Evolutionary conservation across 1,284 basidiomycete species (phyloP).

Genomic region (Inonotus hispidus): DNA sequence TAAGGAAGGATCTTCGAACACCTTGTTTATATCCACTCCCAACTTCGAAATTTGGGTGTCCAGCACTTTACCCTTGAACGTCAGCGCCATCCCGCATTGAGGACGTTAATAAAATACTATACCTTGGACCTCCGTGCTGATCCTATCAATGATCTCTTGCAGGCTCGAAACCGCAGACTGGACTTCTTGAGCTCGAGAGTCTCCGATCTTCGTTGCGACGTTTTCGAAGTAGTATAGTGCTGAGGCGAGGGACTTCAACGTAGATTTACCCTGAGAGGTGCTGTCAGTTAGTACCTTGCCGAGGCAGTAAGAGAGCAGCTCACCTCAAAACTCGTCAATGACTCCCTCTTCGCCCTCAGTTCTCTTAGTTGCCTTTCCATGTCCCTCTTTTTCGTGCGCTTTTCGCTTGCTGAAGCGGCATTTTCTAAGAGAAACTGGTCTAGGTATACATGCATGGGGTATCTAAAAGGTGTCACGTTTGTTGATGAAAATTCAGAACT

Average conservation of each 20-base stretch:
- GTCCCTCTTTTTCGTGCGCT: slow-evolving; percentile 39
- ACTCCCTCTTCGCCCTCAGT: slow-evolving; percentile 40
- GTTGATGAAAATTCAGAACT: slow-evolving; percentile 16
- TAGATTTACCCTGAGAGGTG: slow-evolving; percentile 49
- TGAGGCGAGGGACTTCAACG: slow-evolving; percentile 51
- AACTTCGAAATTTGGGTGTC: slow-evolving; percentile 43
- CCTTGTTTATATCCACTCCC: slow-evolving; percentile 34
- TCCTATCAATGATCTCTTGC: slow-evolving; percentile 41
- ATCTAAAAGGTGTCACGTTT: slow-evolving; percentile 39
- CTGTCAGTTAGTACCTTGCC: not conserved
- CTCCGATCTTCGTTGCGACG: slow-evolving; percentile 44
- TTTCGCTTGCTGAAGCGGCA: slow-evolving; percentile 42
- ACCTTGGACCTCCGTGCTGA: slow-evolving; percentile 55
- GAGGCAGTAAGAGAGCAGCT: slow-evolving; percentile 21
- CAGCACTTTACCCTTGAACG: slow-evolving; percentile 37
- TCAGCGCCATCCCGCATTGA: not conserved
- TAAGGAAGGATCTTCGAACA: slow-evolving; percentile 59
- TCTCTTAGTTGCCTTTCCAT: slow-evolving; percentile 43
- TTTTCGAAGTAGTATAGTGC: slow-evolving; percentile 65
- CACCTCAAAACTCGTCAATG: slow-evolving; percentile 52
- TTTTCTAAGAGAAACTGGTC: slow-evolving; percentile 66
- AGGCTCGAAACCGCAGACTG: slow-evolving; percentile 42
- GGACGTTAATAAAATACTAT: not conserved
- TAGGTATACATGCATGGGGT: slow-evolving; percentile 58
- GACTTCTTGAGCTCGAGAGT: slow-evolving; percentile 41